Conservation (phyloP, 768 basidiomycete genomes). For the Chalciporus chontae region DNA sequence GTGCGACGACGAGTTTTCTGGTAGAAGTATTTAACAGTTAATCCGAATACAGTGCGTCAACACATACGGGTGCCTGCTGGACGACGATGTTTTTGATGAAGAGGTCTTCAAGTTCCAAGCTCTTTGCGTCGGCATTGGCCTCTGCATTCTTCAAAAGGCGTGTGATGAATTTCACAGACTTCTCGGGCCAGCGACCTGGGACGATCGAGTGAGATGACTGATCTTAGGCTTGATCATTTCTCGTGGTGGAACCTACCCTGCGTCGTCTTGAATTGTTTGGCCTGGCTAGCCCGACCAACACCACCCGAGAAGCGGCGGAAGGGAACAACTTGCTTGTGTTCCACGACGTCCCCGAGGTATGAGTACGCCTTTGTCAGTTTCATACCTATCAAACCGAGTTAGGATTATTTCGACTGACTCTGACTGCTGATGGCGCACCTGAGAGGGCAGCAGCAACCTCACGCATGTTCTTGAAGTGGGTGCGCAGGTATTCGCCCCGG, state of each 20-base stretch:
- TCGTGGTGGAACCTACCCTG: slow-evolving; percentile 64
- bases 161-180: slow-evolving; percentile 93
- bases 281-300: slow-evolving; percentile 92
- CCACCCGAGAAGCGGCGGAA: slow-evolving; percentile 95
- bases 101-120: slow-evolving; percentile 88
- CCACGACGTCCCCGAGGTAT: slow-evolving; percentile 90
- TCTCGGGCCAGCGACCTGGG: slow-evolving; percentile 99
- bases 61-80: slow-evolving; percentile 93
- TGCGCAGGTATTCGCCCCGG: slow-evolving; percentile 95
- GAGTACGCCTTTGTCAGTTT: slow-evolving; percentile 92
- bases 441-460: slow-evolving; percentile 95
- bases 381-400: slow-evolving; percentile 54
- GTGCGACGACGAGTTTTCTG: slow-evolving; percentile 99
- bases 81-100: slow-evolving; percentile 96
- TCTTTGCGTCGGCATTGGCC: slow-evolving; percentile 98
- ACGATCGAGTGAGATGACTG: neutral
- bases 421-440: slow-evolving; percentile 45
- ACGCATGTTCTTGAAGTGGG: slow-evolving; percentile 99
- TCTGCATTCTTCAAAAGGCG: slow-evolving; percentile 98
- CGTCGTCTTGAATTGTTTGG: slow-evolving; percentile 94
- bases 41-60: neutral
- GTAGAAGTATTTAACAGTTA: slow-evolving; percentile 1
- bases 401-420: neutral
- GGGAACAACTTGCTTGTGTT: slow-evolving; percentile 96
- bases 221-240: neutral